phyloP scores from a whole-genome alignment of 106 monocot genomes.

The Triglochin maritima region DNA sequence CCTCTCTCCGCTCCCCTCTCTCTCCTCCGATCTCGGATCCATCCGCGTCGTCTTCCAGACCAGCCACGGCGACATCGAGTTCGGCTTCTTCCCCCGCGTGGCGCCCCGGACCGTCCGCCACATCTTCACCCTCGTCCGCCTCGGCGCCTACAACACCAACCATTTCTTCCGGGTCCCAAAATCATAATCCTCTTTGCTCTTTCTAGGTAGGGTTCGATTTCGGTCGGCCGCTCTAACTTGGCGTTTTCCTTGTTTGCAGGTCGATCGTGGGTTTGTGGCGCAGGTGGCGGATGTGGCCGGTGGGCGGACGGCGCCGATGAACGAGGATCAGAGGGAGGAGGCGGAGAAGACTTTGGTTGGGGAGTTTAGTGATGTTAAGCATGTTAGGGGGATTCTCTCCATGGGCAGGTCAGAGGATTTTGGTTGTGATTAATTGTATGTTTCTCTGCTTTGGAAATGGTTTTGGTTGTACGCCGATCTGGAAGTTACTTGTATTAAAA shows the following conservation, averaged over 20 bases:
- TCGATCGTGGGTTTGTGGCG: slow-evolving; percentile 93
- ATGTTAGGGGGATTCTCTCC: slow-evolving; percentile 79
- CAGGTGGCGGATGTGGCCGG: slow-evolving; percentile 86
- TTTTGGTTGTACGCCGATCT: too few relatives aligned
- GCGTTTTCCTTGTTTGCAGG: slow-evolving; percentile 4
- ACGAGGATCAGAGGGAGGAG: slow-evolving; percentile 65
- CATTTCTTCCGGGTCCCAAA: slow-evolving; percentile 70
- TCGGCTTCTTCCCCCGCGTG: slow-evolving; percentile 72
- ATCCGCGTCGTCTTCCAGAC: slow-evolving; percentile 94
- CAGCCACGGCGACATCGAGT: slow-evolving; percentile 81
- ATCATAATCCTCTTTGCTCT: not conserved
- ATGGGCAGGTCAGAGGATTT: slow-evolving; percentile 70
- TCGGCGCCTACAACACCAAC: slow-evolving; percentile 85
- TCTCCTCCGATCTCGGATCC: slow-evolving; percentile 41
- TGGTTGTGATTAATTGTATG: not conserved
- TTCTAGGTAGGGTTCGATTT: not conserved
- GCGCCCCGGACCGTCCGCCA: slow-evolving; percentile 88
- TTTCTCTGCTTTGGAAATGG: too few relatives aligned
- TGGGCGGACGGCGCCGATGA: slow-evolving; percentile 87
- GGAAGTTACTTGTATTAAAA: too few relatives aligned
- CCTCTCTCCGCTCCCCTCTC: not conserved
- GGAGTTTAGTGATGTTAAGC: slow-evolving; percentile 84
- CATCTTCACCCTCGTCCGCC: slow-evolving; percentile 79
- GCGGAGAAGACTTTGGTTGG: slow-evolving; percentile 79
- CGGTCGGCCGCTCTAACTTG: not conserved